Conservation (phyloP, 2,329 filamentous ascomycete genomes). For the Fusarium beomiforme region DNA sequence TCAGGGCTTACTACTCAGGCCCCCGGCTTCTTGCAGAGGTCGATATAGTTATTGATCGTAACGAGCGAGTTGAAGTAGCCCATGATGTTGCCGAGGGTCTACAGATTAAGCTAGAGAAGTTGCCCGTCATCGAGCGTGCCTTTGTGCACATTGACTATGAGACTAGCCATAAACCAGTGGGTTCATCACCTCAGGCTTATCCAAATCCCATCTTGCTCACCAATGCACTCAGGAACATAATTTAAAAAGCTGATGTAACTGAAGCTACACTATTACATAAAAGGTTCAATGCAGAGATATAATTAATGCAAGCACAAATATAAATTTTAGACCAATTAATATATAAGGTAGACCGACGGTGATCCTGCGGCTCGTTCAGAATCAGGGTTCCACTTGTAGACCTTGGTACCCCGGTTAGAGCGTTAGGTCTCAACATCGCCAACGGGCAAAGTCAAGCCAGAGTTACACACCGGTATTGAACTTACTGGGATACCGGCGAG, state of each 20-base stretch:
- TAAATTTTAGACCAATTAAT: no score
- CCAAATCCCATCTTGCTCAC: neutral
- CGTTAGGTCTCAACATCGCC: no score
- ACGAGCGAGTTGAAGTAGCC: conserved; percentile 76
- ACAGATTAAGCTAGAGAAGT: conserved; percentile 90
- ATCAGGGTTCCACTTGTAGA: no score
- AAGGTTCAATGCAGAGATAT: no score
- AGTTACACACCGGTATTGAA: no score
- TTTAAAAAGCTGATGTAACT: neutral
- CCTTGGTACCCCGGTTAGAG: no score
- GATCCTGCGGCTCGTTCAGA: no score
- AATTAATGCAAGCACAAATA: no score
- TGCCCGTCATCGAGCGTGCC: conserved; percentile 90
- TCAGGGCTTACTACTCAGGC: conserved; percentile 91
- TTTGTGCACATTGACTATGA: conserved; percentile 99
- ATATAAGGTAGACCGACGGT: no score
- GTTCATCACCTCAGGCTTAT: neutral
- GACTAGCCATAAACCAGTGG: conserved; percentile 88
- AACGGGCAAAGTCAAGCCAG: no score
- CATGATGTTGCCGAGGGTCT: conserved; percentile 95
- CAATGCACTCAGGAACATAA: neutral
- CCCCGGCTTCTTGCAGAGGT: conserved; percentile 93
- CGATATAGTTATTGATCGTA: conserved; percentile 90
- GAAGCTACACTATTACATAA: neutral
- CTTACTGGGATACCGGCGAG: no score